Evolutionary conservation across 768 basidiomycete species (phyloP).

Genomic region (Galerina sulciceps): DNA sequence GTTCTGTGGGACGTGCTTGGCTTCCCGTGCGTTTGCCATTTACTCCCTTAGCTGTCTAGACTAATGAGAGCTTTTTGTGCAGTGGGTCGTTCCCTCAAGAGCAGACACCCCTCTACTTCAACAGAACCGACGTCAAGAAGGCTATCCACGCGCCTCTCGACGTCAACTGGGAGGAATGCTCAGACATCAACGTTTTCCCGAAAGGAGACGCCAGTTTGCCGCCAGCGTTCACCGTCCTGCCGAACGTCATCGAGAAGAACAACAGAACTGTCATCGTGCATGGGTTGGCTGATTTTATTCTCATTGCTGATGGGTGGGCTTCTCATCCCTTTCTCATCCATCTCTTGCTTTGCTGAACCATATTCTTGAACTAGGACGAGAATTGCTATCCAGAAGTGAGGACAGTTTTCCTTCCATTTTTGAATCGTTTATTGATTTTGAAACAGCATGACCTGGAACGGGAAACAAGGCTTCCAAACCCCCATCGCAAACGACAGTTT

Average conservation of each 20-base stretch:
- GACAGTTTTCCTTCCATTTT: constrained; percentile 18
- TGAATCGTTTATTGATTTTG: neutral
- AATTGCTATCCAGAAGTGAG: constrained; percentile 67
- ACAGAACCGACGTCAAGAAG: constrained; percentile 66
- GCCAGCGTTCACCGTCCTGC: constrained; percentile 66
- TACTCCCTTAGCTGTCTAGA: neutral
- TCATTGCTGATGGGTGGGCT: constrained; percentile 74
- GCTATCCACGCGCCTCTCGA: constrained; percentile 73
- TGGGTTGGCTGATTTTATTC: constrained; percentile 72
- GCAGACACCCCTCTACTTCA: constrained; percentile 73
- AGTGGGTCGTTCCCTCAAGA: constrained; percentile 60
- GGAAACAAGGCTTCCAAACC: constrained; percentile 73
- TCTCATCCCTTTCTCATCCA: neutral
- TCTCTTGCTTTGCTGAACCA: neutral
- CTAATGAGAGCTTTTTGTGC: neutral
- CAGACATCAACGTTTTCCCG: constrained; percentile 60
- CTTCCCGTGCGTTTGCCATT: constrained; percentile 56
- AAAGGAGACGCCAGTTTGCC: constrained; percentile 64
- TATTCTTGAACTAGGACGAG: constrained; percentile 42
- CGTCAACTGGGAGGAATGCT: constrained; percentile 68
- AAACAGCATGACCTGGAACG: constrained; percentile 55
- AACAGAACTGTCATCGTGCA: constrained; percentile 70
- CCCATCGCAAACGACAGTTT: constrained; percentile 70
- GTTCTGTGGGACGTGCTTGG: constrained; percentile 81
- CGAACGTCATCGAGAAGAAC: constrained; percentile 78